Evolutionary conservation across 2,329 filamentous ascomycete genomes (phyloP).

Genomic region (Talaromyces sp.): DNA sequence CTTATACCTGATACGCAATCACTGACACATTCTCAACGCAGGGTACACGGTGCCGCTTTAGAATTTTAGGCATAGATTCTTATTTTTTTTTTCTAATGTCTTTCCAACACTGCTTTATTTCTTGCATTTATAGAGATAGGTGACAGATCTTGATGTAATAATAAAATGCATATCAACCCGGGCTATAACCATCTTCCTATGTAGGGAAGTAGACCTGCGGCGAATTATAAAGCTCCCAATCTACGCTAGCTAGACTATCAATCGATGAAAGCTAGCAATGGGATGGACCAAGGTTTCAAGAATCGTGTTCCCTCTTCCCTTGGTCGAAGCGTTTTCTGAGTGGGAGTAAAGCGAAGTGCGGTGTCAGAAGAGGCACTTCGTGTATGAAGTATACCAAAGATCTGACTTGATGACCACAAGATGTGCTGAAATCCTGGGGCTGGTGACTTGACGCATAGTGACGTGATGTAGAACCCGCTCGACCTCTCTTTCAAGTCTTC

Average conservation of each 20-base stretch:
- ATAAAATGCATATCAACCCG: background rate
- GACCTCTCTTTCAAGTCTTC: constrained; percentile 13
- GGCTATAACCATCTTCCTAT: background rate
- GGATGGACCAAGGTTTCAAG: background rate
- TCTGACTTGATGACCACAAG: background rate
- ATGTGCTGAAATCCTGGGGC: background rate
- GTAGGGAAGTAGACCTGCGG: background rate
- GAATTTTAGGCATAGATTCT: background rate
- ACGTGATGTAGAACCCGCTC: background rate
- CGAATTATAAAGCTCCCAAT: background rate
- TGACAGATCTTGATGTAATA: background rate
- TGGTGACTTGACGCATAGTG: background rate
- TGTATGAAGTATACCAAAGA: background rate
- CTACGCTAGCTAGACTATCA: background rate
- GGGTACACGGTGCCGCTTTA: constrained; percentile 10
- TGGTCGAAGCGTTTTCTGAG: background rate
- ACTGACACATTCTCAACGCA: constrained; percentile 1
- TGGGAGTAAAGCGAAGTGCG: background rate
- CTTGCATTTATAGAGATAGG: background rate
- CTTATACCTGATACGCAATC: background rate
- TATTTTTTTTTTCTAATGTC: background rate
- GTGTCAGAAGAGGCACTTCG: background rate
- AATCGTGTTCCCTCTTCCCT: background rate
- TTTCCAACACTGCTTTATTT: background rate
- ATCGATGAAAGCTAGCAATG: background rate